These are phyloP conservation scores for Suillus alpinus DNA, from an alignment of 768 basidiomycete species.

Conservation along the genomic window DNA sequence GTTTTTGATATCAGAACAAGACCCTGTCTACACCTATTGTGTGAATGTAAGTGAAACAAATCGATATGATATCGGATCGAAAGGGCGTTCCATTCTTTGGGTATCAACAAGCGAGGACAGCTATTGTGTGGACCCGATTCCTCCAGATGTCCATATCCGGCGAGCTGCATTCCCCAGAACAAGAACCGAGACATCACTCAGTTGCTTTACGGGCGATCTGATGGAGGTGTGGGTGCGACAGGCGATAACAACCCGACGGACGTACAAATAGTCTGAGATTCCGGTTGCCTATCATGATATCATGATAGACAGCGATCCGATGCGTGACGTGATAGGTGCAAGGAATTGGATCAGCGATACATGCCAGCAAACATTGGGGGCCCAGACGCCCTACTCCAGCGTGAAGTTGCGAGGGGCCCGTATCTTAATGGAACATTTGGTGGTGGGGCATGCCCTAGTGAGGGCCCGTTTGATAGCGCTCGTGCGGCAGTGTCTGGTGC, in stretches of 20 bases:
- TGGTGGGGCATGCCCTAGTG: conserved; percentile 15
- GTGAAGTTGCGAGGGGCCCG: conserved; percentile 61
- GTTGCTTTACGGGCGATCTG: background rate
- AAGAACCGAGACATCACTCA: background rate
- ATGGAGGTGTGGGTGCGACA: background rate
- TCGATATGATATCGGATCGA: background rate
- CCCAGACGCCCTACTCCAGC: conserved; percentile 74
- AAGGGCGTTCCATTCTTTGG: background rate
- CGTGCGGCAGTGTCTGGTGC: conserved; percentile 1
- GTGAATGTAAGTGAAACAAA: background rate
- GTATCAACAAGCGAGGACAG: background rate
- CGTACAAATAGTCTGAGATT: background rate
- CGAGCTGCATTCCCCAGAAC: background rate
- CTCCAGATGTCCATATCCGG: background rate
- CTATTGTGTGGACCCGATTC: background rate
- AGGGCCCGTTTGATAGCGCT: conserved; percentile 20
- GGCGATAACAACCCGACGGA: background rate
- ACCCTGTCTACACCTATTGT: background rate
- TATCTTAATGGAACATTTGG: conserved; percentile 38
- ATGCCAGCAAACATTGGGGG: conserved; percentile 61
- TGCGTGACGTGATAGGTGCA: background rate
- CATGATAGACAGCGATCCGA: background rate
- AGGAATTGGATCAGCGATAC: conserved; percentile 48
- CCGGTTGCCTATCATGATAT: background rate
- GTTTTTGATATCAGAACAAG: background rate